Conservation (phyloP, 2,329 filamentous ascomycete species). For the Albifimbria verrucaria region DNA sequence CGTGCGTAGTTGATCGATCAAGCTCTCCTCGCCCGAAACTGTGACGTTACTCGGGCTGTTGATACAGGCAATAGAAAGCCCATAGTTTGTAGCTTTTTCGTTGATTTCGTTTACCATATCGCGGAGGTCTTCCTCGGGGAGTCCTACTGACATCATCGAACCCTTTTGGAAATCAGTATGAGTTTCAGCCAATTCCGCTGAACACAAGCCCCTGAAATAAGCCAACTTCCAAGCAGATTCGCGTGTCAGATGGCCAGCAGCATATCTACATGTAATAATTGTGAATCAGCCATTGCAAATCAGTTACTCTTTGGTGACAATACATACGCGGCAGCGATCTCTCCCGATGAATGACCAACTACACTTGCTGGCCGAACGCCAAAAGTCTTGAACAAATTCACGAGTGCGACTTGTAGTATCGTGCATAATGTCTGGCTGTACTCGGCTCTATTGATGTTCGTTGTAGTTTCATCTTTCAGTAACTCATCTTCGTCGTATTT, state of each 20-base stretch:
- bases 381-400: background rate
- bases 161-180: conserved; percentile 1
- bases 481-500: background rate
- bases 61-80: conserved; percentile 24
- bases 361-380: background rate
- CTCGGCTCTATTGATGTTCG: background rate
- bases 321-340: conserved; percentile 12
- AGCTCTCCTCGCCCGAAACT: conserved; percentile 21
- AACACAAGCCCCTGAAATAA: background rate
- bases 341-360: background rate
- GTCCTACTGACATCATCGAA: conserved; percentile 28
- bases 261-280: background rate
- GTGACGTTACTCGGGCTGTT: conserved; percentile 29
- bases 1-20: conserved; percentile 16
- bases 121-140: conserved; percentile 9
- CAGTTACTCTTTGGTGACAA: background rate
- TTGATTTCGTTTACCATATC: conserved; percentile 3
- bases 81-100: background rate
- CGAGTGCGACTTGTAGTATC: background rate
- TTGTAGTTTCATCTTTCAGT: background rate
- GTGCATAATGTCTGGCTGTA: background rate
- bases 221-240: background rate
- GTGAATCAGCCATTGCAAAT: background rate
- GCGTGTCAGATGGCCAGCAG: background rate
- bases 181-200: conserved; percentile 11